A percentile compares a stretch with the other conserved stretches of the same genome.
Evolutionary conservation across 345 rosid genomes (phyloP).

Genomic region (Lagerstroemia speciosa): DNA sequence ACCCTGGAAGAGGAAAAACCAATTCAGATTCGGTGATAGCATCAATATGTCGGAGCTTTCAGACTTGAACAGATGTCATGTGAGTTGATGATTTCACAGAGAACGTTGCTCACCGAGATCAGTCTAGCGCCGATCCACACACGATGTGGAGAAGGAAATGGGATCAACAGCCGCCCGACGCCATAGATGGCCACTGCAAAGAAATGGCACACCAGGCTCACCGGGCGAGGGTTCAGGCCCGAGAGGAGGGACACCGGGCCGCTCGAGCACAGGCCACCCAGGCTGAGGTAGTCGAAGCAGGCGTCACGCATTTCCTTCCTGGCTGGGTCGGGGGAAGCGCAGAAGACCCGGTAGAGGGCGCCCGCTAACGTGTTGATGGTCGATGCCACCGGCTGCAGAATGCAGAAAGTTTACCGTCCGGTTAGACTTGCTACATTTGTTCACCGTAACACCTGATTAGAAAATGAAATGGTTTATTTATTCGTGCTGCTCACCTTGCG

Average conservation of each 20-base stretch:
- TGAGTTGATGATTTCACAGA: background rate
- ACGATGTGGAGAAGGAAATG: slow-evolving; percentile 27
- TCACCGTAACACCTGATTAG: background rate
- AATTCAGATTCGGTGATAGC: background rate
- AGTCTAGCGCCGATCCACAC: slow-evolving; percentile 26
- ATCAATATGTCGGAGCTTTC: background rate
- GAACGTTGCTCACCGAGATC: slow-evolving; percentile 12
- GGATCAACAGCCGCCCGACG: slow-evolving; percentile 23
- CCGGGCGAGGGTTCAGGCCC: slow-evolving; percentile 26
- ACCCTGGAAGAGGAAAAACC: slow-evolving; percentile 14
- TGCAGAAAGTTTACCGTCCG: background rate
- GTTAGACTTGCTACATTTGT: background rate
- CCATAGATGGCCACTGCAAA: slow-evolving; percentile 22
- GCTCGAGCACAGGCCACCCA: slow-evolving; percentile 23
- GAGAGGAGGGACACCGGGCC: slow-evolving; percentile 27
- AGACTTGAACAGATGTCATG: background rate
- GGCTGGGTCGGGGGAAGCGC: slow-evolving; percentile 22
- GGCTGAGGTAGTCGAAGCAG: slow-evolving; percentile 31
- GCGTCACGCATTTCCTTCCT: slow-evolving; percentile 29
- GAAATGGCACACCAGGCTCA: slow-evolving; percentile 21
- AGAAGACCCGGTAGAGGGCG: slow-evolving; percentile 28
- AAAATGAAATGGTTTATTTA: background rate
- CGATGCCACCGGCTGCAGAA: slow-evolving; percentile 25
- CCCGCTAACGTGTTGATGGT: slow-evolving; percentile 27
- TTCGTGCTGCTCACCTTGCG: slow-evolving; percentile 31